Evolutionary conservation across 768 basidiomycete species (phyloP).

Genomic region (Auricularia cornea): DNA sequence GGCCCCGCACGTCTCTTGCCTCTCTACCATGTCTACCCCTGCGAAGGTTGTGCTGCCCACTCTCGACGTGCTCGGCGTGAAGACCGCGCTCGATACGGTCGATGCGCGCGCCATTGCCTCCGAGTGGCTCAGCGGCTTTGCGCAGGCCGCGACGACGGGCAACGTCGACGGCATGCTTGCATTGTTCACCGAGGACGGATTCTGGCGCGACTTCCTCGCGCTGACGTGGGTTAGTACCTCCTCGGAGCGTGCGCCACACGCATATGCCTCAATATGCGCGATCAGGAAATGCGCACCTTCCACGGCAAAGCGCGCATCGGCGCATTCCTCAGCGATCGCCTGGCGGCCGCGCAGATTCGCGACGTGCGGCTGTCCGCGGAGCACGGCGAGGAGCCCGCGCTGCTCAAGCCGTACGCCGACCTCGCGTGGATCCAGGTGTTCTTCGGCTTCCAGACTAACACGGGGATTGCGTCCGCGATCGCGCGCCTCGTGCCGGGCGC

Average conservation of each 20-base stretch:
- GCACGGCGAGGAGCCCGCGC: constrained; percentile 7
- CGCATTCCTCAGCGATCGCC: constrained; percentile 39
- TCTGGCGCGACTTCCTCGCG: constrained; percentile 55
- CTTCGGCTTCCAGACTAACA: constrained; percentile 45
- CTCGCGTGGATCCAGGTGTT: constrained; percentile 48
- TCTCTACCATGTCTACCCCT: neutral
- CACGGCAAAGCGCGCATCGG: constrained; percentile 33
- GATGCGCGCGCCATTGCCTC: constrained; percentile 22
- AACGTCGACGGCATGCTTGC: constrained; percentile 21
- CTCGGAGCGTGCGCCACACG: neutral
- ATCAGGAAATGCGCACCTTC: constrained; percentile 43
- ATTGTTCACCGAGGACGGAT: constrained; percentile 28
- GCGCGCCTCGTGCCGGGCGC: constrained; percentile 43
- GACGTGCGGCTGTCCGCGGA: constrained; percentile 8
- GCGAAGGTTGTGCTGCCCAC: neutral
- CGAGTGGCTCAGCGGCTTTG: constrained; percentile 22
- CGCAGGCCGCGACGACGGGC: constrained; percentile 3
- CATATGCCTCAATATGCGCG: neutral
- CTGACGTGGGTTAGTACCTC: constrained; percentile 40
- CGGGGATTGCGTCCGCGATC: constrained; percentile 45
- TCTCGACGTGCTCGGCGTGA: neutral
- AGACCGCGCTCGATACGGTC: neutral
- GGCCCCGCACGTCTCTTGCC: neutral
- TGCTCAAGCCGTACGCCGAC: constrained; percentile 25
- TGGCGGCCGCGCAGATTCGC: constrained; percentile 15